These are phyloP conservation scores for Capsicum pubescens DNA, from an alignment of 257 asterid genomes.

Conservation along the genomic window DNA sequence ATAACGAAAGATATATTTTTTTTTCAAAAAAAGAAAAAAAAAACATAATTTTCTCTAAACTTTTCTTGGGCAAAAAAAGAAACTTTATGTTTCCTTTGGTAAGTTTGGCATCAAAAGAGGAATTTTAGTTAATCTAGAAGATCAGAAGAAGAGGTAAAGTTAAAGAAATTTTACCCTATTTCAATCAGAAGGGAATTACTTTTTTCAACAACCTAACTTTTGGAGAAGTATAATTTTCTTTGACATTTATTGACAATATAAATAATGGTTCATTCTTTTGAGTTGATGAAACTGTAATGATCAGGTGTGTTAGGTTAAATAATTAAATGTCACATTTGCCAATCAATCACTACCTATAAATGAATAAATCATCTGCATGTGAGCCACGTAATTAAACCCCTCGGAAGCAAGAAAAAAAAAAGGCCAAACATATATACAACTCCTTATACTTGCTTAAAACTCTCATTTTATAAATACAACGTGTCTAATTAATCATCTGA, in stretches of 20 bases:
- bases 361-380: constrained; percentile 22
- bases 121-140: not conserved
- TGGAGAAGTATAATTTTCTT: not conserved
- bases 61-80: not conserved
- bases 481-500: too few species aligned
- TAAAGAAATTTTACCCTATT: constrained; percentile 5
- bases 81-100: not conserved
- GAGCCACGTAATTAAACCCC: constrained; percentile 26
- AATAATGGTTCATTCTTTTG: not conserved
- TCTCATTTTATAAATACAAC: too few species aligned
- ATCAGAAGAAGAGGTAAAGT: not conserved
- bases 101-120: not conserved
- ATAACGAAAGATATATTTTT: too few species aligned
- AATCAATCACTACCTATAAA: not conserved
- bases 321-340: constrained; percentile 26
- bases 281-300: constrained; percentile 15
- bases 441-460: too few species aligned
- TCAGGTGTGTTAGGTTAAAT: constrained; percentile 30
- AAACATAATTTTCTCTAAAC: not conserved
- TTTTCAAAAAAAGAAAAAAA: not conserved
- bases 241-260: not conserved
- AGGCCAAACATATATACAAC: too few species aligned
- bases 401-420: not conserved
- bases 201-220: not conserved
- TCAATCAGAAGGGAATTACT: not conserved